Evolutionary conservation across 495 filamentous ascomycete genomes (phyloP), one percentile per base, ranked within the genome.

Genomic region (Penicillium argentinense): DNA sequence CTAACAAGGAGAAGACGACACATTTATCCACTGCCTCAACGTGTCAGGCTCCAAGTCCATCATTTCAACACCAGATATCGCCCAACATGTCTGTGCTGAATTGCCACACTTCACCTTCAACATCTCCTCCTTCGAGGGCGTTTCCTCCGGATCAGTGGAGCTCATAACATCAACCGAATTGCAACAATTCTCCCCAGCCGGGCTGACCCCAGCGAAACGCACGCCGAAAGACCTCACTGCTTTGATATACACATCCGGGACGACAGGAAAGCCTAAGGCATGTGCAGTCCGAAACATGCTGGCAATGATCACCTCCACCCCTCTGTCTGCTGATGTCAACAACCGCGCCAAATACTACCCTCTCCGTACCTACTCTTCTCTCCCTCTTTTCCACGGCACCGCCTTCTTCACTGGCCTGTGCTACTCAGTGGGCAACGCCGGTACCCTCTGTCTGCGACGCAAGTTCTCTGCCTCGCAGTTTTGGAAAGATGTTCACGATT

Each of bases 231-330:
- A 85, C 45, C 77, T 88, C 61, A 80, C 76, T 0, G 75, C 83
- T 9, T 72, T 96, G 23, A 89, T 96, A 34, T 96, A 86, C 65
- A 96, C 91, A 5, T 82, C 84, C 25, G 91, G 91, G 4, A 96
- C 91, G 3, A 96, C 91, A 0, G 93, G 93, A 5, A 76, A 96
- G 32, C 93, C 93, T 0, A 98, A 98, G 64, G 82, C 89, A 5
- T 95, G 90, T 9, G 82, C 89, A 14, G 77, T 97, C 5, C 78
- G 78, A 27, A 74, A 89, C 47, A 67, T 73, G 13, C 72, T 88
- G 28, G 55, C 60, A 2, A 33, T 72, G 3, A 77, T 74, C 9
- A 71, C 70, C 4, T 69, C 71, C n/a, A 75, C 47, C 12, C 63
- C 74, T 0, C 45, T 67, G 2, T 58, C 68, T 7, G 30, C 48